These are phyloP conservation scores for Lanmaoa pseudosensibilis DNA, from an alignment of 768 basidiomycete genomes.

Conservation along the genomic window DNA sequence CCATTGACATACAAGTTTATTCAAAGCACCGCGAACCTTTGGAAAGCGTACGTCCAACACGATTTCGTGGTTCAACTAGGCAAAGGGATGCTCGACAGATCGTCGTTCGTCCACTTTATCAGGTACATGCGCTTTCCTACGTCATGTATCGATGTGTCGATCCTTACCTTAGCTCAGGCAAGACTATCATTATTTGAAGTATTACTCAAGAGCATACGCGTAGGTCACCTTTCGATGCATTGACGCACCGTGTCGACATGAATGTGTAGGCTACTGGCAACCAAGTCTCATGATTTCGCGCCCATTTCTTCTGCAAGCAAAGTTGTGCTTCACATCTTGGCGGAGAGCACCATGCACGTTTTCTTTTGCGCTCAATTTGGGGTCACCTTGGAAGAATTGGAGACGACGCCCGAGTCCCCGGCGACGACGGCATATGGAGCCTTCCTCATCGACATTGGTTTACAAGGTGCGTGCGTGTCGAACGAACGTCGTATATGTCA, in stretches of 20 bases:
- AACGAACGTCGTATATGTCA: neutral
- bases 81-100: constrained; percentile 60
- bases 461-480: constrained; percentile 37
- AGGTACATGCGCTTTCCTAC: constrained; percentile 46
- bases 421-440: constrained; percentile 85
- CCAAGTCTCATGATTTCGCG: constrained; percentile 68
- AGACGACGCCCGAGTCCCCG: constrained; percentile 60
- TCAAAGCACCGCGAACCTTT: constrained; percentile 48
- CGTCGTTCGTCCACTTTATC: constrained; percentile 82
- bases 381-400: constrained; percentile 59
- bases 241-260: neutral
- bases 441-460: constrained; percentile 77
- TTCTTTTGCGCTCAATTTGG: constrained; percentile 71
- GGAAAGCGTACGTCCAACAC: constrained; percentile 81
- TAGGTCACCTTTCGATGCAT: constrained; percentile 29
- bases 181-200: constrained; percentile 78
- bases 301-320: constrained; percentile 62
- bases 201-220: constrained; percentile 84
- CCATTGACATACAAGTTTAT: constrained; percentile 71
- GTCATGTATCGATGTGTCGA: neutral
- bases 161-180: constrained; percentile 47
- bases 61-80: constrained; percentile 80
- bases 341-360: constrained; percentile 73
- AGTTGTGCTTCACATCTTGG: constrained; percentile 61
- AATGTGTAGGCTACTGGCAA: constrained; percentile 60